Evolutionary conservation across 176 grass and related monocot species (phyloP), one percentile per base, ranked within the genome.

Genomic region (barley (Hordeum vulgare)): DNA sequence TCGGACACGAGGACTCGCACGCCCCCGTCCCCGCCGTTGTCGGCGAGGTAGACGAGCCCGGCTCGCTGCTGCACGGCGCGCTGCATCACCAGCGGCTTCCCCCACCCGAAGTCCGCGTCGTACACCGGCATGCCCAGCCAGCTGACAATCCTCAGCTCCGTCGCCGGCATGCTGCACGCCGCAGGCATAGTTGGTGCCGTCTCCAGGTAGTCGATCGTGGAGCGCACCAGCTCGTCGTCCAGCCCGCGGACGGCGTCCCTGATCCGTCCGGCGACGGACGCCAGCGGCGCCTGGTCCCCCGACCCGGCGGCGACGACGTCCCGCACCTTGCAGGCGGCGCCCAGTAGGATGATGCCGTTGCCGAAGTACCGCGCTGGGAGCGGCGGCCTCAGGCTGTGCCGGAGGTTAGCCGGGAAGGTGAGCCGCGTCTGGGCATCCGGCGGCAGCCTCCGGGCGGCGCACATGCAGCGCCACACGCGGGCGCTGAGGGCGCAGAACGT

Each of bases 141-240:
- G 45, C 45, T 49, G 45, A 1, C 17, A 49, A 49, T 49, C 45
- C 15, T 51, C 47, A 51, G 15, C 15, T 51, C 47, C 47, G 47
- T 18, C 47, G 47, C 47, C 47, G 47, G 47, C 47, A 51, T 17
- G 47, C 47, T 51, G 47, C 47, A 6, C 15, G 47, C 47, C 47
- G 47, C 15, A 51, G 47, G 47, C 47, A 51, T 51, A 51, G 47
- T 7, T 17, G 47, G 47, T 5, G 47, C 15, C 15, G 58, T 45
- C 53, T 80, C 84, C 4, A 73, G 57, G 44, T 86, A 68, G 84
- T 86, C 84, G 11, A 86, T 86, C 29, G 33, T 14, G 27, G 76
- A 86, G n/a, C 51, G 20, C 45, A 57, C 65, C 28, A 73, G 33
- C 64, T 86, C 76, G 24, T 53, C 65, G 4, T 53, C 71, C 11